Base-by-base conservation (phyloP, 768 basidiomycete species). In the Gelatoporia subvermispora region DNA sequence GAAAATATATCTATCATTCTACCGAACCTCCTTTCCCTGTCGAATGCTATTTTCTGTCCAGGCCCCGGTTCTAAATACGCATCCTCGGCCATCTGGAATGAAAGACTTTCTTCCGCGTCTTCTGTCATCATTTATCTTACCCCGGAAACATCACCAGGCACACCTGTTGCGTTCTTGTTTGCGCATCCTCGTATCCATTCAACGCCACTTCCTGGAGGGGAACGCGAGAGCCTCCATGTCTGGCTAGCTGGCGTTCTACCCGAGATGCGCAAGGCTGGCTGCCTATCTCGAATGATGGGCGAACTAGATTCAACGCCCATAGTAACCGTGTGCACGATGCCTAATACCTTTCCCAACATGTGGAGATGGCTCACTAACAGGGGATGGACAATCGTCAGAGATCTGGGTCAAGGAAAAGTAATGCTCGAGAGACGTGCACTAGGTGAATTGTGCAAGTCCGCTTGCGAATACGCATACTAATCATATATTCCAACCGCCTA, bases 201-300 rank as follows among this genome's bases (percentile, higher is more conserved):
- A 3, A 39, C 48, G 13, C 51, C 60, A 4, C 50, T 63, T 4
- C 16, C 24, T 20, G 46, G 25, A 35, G 55, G 61, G 16, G 41
- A 37, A 20, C 35, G 34, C 11, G 47, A 55, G 9, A 48, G 50
- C 8, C 28, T 50, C 2, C 62, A 60, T 38, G 40, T 61, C 38
- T 61, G 60, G 62, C 52, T 63, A 16, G 60, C 62, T 0, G 62
- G 60, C 2, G 56, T 58, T 8, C 37, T 36, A 1, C 56, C 56
- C 8, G 49, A 53, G 18, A 50, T 39, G 24, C 44, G 62, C 34
- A 49, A 43, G n/a, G 45, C 25, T 4, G 62, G 60, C 11, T 61
- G 58, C 34, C 50, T 63, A 2, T 41, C 49, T 11, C 37, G 20
- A 23, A 54, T 63, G 56, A 24, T 61, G 9, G 45, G 46, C 23